Base-by-base conservation (phyloP, 1,284 basidiomycete species). In the Irpex sp. region DNA sequence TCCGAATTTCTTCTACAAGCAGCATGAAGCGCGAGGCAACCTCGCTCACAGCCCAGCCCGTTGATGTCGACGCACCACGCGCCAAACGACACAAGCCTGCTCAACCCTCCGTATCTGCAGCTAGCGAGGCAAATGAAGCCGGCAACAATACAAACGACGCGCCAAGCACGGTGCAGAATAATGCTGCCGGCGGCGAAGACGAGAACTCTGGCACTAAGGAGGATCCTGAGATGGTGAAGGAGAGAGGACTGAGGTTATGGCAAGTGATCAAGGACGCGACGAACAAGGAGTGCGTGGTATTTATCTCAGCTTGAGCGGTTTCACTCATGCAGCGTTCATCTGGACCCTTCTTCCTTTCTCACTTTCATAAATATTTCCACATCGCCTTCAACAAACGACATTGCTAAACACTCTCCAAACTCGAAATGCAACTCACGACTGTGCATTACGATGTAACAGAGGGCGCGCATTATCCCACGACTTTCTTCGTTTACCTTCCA, bases 401-500 rank as follows among this genome's bases (percentile, higher is more conserved):
- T 65, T 63, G 63, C 67, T 61, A 63, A 67, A 56, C 62, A 60
- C 68, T 66, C 68, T 65, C 58, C 15, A 26, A 19, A 39, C 56
- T 58, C 59, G 66, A 53, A 50, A 58, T 13, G 9, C 15, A 43
- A 43, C 39, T 43, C 5, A 26, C 46, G 17, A 58, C 43, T 43
- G 11, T 5, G 43, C 13, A 26, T 57, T 4, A 26, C n/a, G 26
- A 26, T 47, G 26, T 68, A 57, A 31, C 69, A 91, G 89, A 64
- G 90, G 88, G 62, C 83, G 88, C 62, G 76, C 80, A 57, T 81
- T 95, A 59, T 83, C 90, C 15, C 73, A 80, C 61, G 87, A 89
- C 69, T 98, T 97, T 76, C 75, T 92, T 71, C 83, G 83, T 63
- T 83, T 93, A 67, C 94, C 94, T 5, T 84, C 88, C 61, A 89